Conservation (phyloP, 2,329 filamentous ascomycete species). For the Teratosphaeria zuluensis region DNA sequence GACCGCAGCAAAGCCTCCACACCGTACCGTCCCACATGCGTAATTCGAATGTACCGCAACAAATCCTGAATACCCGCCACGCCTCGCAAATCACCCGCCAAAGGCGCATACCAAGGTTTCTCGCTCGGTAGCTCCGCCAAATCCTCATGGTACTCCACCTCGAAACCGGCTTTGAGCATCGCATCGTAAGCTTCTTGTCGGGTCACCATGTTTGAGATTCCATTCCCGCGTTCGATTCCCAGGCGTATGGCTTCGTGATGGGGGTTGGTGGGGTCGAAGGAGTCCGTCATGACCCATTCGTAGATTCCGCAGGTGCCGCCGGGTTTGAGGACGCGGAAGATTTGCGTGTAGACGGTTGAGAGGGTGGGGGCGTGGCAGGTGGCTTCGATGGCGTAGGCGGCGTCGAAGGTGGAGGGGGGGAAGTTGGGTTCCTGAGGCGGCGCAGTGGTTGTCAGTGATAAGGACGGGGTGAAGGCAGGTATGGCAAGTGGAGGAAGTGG, state of each 20-base stretch:
- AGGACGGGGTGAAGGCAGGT: too few species aligned
- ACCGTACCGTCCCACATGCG: not conserved
- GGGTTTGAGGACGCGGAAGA: slow-evolving; percentile 22
- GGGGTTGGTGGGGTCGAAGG: slow-evolving; percentile 15
- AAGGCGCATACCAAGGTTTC: not conserved
- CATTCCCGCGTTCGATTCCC: slow-evolving; percentile 22
- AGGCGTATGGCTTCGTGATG: slow-evolving; percentile 17
- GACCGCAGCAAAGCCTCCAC: not conserved
- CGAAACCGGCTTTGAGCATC: slow-evolving; percentile 18
- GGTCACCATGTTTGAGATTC: slow-evolving; percentile 18
- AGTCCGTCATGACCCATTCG: slow-evolving; percentile 25
- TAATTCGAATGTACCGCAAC: not conserved
- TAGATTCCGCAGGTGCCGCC: slow-evolving; percentile 19
- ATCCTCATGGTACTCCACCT: slow-evolving; percentile 19
- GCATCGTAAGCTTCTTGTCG: slow-evolving; percentile 11
- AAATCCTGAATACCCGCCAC: not conserved
- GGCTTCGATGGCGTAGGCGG: slow-evolving; percentile 24
- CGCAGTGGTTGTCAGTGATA: too few species aligned
- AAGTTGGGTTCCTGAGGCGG: slow-evolving; percentile 13
- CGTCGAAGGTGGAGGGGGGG: slow-evolving; percentile 19
- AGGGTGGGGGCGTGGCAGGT: slow-evolving; percentile 22
- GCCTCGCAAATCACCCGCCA: not conserved
- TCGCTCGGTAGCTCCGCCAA: slow-evolving; percentile 7
- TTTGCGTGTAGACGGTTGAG: slow-evolving; percentile 18
- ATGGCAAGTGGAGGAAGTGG: too few species aligned